phyloP scores from a whole-genome alignment of 139 green algal species.

The Nannochloris sp. region DNA sequence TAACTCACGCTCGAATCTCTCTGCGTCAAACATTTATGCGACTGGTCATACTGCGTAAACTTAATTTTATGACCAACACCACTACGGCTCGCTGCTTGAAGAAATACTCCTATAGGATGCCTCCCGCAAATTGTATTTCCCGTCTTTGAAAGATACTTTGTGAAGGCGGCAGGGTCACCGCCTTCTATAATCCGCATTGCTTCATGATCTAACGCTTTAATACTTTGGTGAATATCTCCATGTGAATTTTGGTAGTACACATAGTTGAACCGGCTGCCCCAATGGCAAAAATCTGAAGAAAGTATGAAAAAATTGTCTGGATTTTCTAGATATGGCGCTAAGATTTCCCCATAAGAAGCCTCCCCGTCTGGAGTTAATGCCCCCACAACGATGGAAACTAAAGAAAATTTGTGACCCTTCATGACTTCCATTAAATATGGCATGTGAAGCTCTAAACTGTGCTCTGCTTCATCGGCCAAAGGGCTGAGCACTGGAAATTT shows the following conservation, averaged over 20 bases:
- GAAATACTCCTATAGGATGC: conserved; percentile 86
- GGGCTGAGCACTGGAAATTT: conserved; percentile 69
- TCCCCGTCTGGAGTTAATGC: conserved; percentile 63
- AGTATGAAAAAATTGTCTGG: conserved; percentile 84
- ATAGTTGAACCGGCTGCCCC: conserved; percentile 81
- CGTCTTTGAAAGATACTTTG: conserved; percentile 49
- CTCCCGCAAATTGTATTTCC: conserved; percentile 95
- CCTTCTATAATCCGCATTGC: conserved; percentile 85
- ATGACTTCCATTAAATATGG: conserved; percentile 75
- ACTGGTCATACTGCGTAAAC: conserved; percentile 77
- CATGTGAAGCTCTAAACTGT: conserved; percentile 93
- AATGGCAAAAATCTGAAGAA: conserved; percentile 95
- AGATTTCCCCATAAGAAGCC: conserved; percentile 67
- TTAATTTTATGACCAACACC: conserved; percentile 19
- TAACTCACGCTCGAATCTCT: conserved; percentile 77
- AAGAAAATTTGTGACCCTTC: conserved; percentile 39
- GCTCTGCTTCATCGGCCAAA: conserved; percentile 86
- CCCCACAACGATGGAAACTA: conserved; percentile 95
- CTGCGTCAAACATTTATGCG: conserved; percentile 30
- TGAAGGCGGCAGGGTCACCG: conserved; percentile 54
- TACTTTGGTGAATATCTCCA: conserved; percentile 77
- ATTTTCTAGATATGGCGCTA: conserved; percentile 77
- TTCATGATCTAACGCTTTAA: conserved; percentile 74
- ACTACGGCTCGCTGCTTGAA: conserved; percentile 55
- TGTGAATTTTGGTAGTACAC: conserved; percentile 34